These are phyloP conservation scores for Diaporthe destruens DNA, from an alignment of 2,329 filamentous ascomycete species.

Conservation along the genomic window DNA sequence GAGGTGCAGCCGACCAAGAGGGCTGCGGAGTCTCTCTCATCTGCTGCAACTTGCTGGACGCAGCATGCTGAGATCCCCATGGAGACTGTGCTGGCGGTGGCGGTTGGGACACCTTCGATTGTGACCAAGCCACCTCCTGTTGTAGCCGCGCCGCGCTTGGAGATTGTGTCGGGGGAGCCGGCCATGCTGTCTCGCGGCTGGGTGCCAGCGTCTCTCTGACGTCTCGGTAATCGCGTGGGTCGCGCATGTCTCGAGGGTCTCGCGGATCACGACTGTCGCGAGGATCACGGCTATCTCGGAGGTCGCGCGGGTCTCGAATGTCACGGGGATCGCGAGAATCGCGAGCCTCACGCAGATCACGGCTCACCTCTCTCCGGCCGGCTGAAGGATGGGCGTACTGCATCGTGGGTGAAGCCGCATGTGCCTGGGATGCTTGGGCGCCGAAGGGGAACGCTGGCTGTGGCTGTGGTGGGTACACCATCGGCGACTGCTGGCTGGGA, in stretches of 20 bases:
- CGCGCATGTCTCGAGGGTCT: slow-evolving; percentile 56
- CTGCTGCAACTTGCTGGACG: slow-evolving; percentile 52
- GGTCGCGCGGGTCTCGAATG: neutral
- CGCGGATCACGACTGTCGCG: slow-evolving; percentile 55
- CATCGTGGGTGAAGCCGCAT: slow-evolving; percentile 63
- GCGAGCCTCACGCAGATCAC: slow-evolving; percentile 13
- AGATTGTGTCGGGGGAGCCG: slow-evolving; percentile 45
- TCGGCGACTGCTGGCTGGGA: slow-evolving; percentile 44
- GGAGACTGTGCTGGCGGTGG: slow-evolving; percentile 53
- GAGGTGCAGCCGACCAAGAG: slow-evolving; percentile 50
- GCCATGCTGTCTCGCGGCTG: slow-evolving; percentile 54
- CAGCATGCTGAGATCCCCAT: slow-evolving; percentile 55
- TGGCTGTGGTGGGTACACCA: slow-evolving; percentile 47
- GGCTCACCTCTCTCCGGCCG: neutral
- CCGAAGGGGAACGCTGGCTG: slow-evolving; percentile 59
- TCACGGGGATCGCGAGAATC: slow-evolving; percentile 7
- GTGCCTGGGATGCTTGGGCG: slow-evolving; percentile 58
- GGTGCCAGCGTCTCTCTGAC: slow-evolving; percentile 57
- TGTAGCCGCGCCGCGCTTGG: slow-evolving; percentile 46
- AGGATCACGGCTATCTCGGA: slow-evolving; percentile 31
- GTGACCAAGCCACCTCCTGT: slow-evolving; percentile 51
- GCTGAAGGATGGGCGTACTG: slow-evolving; percentile 58
- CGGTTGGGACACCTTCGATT: slow-evolving; percentile 50
- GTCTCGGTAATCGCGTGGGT: slow-evolving; percentile 58
- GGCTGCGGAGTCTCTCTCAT: slow-evolving; percentile 51